Evolutionary conservation across 2,329 filamentous ascomycete genomes (phyloP).

Genomic region (Monosporascus cannonballus): DNA sequence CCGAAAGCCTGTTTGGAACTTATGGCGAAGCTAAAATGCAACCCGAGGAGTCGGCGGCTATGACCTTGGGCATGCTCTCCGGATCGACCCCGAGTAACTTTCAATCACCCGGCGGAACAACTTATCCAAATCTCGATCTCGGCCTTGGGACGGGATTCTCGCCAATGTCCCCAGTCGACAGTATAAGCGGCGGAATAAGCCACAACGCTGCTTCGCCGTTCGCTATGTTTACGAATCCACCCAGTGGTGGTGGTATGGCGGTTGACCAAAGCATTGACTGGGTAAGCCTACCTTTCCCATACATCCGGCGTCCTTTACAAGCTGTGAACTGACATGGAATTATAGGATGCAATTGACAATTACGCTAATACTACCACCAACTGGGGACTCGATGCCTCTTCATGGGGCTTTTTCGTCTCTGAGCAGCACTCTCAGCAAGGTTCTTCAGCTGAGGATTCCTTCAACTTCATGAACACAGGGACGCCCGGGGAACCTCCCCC

Average conservation of each 20-base stretch:
- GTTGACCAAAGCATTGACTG: slow-evolving; percentile 51
- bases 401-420: slow-evolving; percentile 43
- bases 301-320: background rate
- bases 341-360: slow-evolving; percentile 49
- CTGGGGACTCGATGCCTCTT: slow-evolving; percentile 43
- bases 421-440: slow-evolving; percentile 23
- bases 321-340: background rate
- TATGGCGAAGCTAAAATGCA: slow-evolving; percentile 24
- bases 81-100: slow-evolving; percentile 28
- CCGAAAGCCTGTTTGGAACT: slow-evolving; percentile 20
- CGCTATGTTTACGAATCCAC: slow-evolving; percentile 45
- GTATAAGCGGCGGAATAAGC: slow-evolving; percentile 12
- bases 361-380: slow-evolving; percentile 49
- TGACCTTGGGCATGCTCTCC: slow-evolving; percentile 38
- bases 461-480: slow-evolving; percentile 21
- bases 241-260: slow-evolving; percentile 33
- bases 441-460: slow-evolving; percentile 24
- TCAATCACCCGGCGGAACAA: slow-evolving; percentile 33
- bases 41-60: slow-evolving; percentile 34
- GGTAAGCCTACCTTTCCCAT: slow-evolving; percentile 34
- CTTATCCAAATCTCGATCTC: slow-evolving; percentile 39
- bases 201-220: slow-evolving; percentile 39
- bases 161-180: slow-evolving; percentile 31
- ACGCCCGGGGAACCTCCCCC: slow-evolving; percentile 14
- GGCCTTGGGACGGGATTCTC: slow-evolving; percentile 26